These are phyloP conservation scores for Blastocystis hominis DNA, from an alignment of 352 stramenopile genomes.

Conservation along the genomic window DNA sequence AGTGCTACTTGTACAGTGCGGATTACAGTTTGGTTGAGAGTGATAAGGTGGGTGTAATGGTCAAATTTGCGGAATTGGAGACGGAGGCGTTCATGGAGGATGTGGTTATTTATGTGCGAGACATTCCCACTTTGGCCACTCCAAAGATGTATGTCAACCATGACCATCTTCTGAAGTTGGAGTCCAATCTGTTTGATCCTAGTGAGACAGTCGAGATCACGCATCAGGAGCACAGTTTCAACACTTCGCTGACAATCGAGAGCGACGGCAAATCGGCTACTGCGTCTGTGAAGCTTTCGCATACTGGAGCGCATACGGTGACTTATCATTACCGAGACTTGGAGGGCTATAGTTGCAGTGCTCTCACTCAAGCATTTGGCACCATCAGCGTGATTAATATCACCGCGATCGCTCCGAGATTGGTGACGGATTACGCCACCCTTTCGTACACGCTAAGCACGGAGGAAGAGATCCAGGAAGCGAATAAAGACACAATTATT, in stretches of 20 bases:
- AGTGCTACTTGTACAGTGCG: neutral
- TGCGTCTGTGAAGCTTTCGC: neutral
- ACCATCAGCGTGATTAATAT: slow-evolving; percentile 11
- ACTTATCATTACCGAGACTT: neutral
- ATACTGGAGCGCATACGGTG: neutral
- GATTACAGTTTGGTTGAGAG: neutral
- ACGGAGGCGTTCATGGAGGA: neutral
- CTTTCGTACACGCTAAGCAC: neutral
- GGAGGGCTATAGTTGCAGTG: neutral
- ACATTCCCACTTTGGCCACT: neutral
- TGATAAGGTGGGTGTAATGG: neutral
- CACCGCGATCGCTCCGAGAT: neutral
- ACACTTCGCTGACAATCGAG: neutral
- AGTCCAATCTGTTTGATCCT: neutral
- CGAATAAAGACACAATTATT: neutral
- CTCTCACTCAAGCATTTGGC: neutral
- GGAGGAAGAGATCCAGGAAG: neutral
- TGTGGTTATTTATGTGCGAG: slow-evolving; percentile 4
- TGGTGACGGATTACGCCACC: slow-evolving; percentile 29
- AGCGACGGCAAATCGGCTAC: neutral
- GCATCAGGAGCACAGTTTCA: neutral
- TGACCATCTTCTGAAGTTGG: slow-evolving; percentile 5
- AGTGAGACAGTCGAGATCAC: slow-evolving; percentile 12
- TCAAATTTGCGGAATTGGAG: neutral
- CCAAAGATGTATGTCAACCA: slow-evolving; percentile 35